Base-by-base conservation (phyloP, 257 asterid genomes). In the Fraxinus quadrangulata region DNA sequence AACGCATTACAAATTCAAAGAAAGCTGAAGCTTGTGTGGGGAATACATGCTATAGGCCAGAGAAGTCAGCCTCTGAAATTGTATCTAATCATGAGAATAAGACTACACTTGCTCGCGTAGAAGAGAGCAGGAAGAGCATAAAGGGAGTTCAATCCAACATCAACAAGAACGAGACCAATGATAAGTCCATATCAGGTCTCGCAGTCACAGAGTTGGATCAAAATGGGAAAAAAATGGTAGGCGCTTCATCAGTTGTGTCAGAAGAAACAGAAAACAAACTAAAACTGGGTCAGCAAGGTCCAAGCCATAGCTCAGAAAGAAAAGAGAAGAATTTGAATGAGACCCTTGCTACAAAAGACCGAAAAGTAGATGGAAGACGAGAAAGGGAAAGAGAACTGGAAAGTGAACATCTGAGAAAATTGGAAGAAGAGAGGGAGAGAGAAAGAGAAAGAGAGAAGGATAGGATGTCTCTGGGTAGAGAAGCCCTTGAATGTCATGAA, bases 371-470 rank as follows among this genome's bases (percentile, higher is more conserved):
- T 67, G 87, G 82, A 82, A 82, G 88, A 84, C 77, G 81, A 75
- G 87, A 80, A 81, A 81, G 85, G 81, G 89, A 94, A 80, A 81
- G 72, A 79, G 88, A 83, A 76, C 74, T 81, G 71, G 93, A 87
- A 86, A 84, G 84, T 51, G 96, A 89, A 74, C 82, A 71, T 26
- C 73, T 85, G 65, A 89, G 92, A 85, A 90, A 83, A 83, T 36
- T 88, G 51, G 96, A 95, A 84, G 97, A 90, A 84, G 96, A 95
- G 83, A 90, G 90, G 87, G 98, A 91, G 82, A 83, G 99, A 82
- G 96, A 91, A 81, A 95, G 96, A 84, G 98, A 95, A 83, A 89
- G 98, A 85, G 98, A 93, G 79, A 95, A 95, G 87, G 98, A 95
- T 78, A 86, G 96, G 82, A 95, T 90, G 98, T 93, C 92, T 75